Conservation (phyloP, 192 early-diverging fungal species). For the Coemansia sp. region DNA sequence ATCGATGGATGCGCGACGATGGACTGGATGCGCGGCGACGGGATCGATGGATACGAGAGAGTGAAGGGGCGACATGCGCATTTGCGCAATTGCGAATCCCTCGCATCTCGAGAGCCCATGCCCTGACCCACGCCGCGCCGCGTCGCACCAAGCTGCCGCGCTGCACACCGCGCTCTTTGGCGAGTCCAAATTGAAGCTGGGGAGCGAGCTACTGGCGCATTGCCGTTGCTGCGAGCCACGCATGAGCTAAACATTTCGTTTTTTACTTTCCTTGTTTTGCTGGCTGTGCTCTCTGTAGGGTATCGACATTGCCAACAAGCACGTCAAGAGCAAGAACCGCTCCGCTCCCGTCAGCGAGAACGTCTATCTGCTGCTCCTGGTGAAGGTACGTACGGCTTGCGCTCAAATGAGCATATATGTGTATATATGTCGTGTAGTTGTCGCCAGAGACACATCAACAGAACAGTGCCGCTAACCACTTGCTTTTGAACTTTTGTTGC, state of each 20-base stretch:
- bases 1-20: background rate
- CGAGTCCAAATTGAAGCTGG: too few relatives aligned
- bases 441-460: too few relatives aligned
- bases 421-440: too few relatives aligned
- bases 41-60: background rate
- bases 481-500: background rate
- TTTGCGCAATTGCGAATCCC: background rate
- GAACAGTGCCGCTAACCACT: background rate
- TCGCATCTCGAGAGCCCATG: too few relatives aligned
- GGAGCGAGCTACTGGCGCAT: too few relatives aligned
- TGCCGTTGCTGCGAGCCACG: background rate
- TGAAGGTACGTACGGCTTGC: conserved; percentile 66
- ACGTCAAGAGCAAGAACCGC: conserved; percentile 94
- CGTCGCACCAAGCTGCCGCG: too few relatives aligned
- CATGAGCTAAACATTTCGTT: background rate
- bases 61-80: background rate
- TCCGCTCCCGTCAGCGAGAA: conserved; percentile 90
- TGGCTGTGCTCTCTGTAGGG: conserved; percentile 59
- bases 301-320: conserved; percentile 99
- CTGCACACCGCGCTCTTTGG: background rate
- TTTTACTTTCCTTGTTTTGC: background rate
- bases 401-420: background rate
- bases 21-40: background rate
- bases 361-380: conserved; percentile 97
- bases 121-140: too few relatives aligned